These are phyloP conservation scores for Thielaviopsis euricoi DNA, from an alignment of 2,329 filamentous ascomycete species.

Conservation along the genomic window DNA sequence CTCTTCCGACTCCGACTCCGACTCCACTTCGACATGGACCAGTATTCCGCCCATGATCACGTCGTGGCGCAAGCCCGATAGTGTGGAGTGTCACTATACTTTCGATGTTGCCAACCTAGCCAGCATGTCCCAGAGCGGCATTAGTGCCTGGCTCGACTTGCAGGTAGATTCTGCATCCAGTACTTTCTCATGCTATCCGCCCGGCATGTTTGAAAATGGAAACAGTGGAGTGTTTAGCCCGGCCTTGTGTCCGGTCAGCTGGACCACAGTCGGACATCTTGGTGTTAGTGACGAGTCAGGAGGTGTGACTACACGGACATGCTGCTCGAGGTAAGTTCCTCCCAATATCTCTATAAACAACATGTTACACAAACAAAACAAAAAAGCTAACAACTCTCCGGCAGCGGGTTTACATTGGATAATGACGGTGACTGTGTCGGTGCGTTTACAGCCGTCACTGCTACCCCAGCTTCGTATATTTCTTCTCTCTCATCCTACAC, in stretches of 20 bases:
- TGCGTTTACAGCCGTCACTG: constrained; percentile 21
- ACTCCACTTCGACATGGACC: neutral
- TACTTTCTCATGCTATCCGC: constrained; percentile 25
- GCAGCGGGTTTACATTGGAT: constrained; percentile 21
- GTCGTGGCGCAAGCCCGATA: constrained; percentile 21
- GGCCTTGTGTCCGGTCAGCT: constrained; percentile 23
- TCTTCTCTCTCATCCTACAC: constrained; percentile 18
- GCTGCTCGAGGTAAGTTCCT: constrained; percentile 24
- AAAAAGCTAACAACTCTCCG: neutral
- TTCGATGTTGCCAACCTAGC: constrained; percentile 19
- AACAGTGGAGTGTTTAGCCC: constrained; percentile 25
- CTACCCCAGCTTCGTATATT: constrained; percentile 22
- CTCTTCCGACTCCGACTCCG: neutral
- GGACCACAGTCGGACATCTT: constrained; percentile 23
- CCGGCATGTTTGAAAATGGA: constrained; percentile 23
- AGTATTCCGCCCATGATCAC: constrained; percentile 23
- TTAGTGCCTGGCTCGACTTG: constrained; percentile 23
- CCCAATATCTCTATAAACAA: neutral
- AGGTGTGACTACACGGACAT: constrained; percentile 24
- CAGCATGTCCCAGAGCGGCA: constrained; percentile 16
- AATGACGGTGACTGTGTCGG: constrained; percentile 20
- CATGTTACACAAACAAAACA: neutral
- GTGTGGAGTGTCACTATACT: constrained; percentile 22
- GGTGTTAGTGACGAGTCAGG: constrained; percentile 15
- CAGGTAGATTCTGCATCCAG: constrained; percentile 21